phyloP scores from a whole-genome alignment of 495 filamentous ascomycete genomes.

The Penicillium riverlandense region DNA sequence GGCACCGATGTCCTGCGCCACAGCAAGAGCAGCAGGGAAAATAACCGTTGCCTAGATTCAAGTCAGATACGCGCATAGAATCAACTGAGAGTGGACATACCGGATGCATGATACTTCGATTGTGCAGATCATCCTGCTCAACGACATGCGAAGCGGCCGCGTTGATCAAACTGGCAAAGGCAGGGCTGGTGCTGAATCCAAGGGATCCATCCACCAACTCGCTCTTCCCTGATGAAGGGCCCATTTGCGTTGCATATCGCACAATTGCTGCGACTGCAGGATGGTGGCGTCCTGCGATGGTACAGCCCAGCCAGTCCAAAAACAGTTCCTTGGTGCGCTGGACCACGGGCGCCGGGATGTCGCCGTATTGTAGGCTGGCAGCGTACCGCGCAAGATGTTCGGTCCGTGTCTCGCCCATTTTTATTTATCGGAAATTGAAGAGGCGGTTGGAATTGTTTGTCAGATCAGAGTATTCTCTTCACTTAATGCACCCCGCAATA shows the following conservation, averaged over 20 bases:
- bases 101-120: slow-evolving; percentile 31
- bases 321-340: slow-evolving; percentile 31
- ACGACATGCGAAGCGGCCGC: slow-evolving; percentile 30
- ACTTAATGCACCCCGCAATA: too few species aligned
- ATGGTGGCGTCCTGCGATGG: slow-evolving; percentile 29
- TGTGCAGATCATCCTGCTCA: slow-evolving; percentile 34
- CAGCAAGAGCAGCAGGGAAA: slow-evolving; percentile 26
- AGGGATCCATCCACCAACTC: slow-evolving; percentile 23
- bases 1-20: slow-evolving; percentile 23
- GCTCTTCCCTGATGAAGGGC: slow-evolving; percentile 21
- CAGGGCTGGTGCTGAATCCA: slow-evolving; percentile 16
- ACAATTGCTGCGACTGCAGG: slow-evolving; percentile 23
- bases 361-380: slow-evolving; percentile 14
- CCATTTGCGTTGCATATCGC: slow-evolving; percentile 21
- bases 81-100: slow-evolving; percentile 7
- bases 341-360: slow-evolving; percentile 22
- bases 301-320: slow-evolving; percentile 24
- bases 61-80: background rate
- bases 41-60: slow-evolving; percentile 24
- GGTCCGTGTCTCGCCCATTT: slow-evolving; percentile 7
- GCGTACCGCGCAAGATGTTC: slow-evolving; percentile 21
- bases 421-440: too few species aligned
- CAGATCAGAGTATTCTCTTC: too few species aligned
- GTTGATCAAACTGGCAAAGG: slow-evolving; percentile 29
- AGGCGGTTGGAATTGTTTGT: too few species aligned